A percentile compares a stretch with the other conserved stretches of the same genome.
Conservation (phyloP, 805 yeast genomes). For the Diddensiella transvaalensis region DNA sequence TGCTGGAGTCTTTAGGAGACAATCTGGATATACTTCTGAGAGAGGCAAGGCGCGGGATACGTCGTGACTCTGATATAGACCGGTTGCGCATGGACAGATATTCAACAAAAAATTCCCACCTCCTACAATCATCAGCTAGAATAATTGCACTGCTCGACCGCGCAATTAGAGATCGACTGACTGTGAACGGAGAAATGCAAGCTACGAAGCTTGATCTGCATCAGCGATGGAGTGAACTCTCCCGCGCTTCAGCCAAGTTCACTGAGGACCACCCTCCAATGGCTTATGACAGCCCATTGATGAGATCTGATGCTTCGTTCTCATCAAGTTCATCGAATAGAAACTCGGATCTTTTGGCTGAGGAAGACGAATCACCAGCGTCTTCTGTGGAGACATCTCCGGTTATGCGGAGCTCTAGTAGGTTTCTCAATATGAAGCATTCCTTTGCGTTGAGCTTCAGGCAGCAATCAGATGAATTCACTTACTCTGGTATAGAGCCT, state of each 20-base stretch:
- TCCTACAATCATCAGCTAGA: conserved; percentile 15
- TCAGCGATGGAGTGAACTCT: conserved; percentile 15
- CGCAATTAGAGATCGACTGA: conserved; percentile 18
- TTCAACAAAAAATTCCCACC: conserved; percentile 15
- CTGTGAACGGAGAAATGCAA: conserved; percentile 14
- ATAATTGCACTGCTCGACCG: conserved; percentile 20
- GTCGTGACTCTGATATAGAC: conserved; percentile 1
- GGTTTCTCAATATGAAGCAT: neutral
- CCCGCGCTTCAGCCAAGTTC: neutral
- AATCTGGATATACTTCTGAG: conserved; percentile 11
- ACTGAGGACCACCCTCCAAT: neutral
- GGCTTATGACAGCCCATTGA: neutral
- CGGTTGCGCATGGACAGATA: conserved; percentile 12
- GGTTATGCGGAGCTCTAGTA: neutral
- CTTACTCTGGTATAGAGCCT: conserved; percentile 5
- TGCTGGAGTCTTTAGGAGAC: conserved; percentile 17
- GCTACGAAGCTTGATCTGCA: conserved; percentile 16
- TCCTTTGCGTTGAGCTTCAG: neutral
- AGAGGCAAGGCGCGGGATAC: conserved; percentile 3
- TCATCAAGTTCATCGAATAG: neutral
- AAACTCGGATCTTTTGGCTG: neutral
- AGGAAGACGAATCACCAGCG: conserved; percentile 3
- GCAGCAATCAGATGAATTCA: neutral
- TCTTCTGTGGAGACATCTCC: conserved; percentile 9
- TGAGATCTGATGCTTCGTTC: neutral